phyloP scores from a whole-genome alignment of 768 basidiomycete genomes.

The Scleroderma bovista region DNA sequence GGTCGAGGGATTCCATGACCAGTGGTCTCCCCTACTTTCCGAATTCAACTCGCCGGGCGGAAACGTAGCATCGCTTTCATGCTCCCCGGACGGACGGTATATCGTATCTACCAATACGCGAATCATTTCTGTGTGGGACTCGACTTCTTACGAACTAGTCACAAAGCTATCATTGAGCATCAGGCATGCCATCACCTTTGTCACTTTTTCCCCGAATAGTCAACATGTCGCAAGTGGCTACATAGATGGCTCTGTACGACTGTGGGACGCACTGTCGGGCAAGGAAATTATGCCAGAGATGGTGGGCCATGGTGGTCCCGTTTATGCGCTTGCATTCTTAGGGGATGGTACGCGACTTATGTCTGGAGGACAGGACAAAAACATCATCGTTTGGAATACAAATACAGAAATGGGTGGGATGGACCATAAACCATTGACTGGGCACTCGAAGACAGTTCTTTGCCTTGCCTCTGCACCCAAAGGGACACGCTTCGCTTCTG shows the following conservation, averaged over 20 bases:
- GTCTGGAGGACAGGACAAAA: conserved; percentile 22
- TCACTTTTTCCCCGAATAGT: conserved; percentile 27
- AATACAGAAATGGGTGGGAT: conserved; percentile 11
- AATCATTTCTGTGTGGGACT: conserved; percentile 21
- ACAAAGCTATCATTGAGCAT: conserved; percentile 13
- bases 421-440: conserved; percentile 12
- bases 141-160: conserved; percentile 22
- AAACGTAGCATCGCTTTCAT: conserved; percentile 15
- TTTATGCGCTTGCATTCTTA: conserved; percentile 28
- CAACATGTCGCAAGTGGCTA: conserved; percentile 21
- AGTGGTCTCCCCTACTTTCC: conserved; percentile 27
- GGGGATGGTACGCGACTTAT: conserved; percentile 19
- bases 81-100: conserved; percentile 24
- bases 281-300: conserved; percentile 12
- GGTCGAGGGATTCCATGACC: conserved; percentile 24
- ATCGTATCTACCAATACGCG: conserved; percentile 21
- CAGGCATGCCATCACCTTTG: conserved; percentile 9
- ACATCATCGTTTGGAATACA: conserved; percentile 23
- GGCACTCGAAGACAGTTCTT: conserved; percentile 22
- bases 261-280: conserved; percentile 25
- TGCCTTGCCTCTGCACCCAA: conserved; percentile 26
- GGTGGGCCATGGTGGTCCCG: conserved; percentile 12
- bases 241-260: conserved; percentile 11
- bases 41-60: conserved; percentile 18
- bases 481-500: conserved; percentile 23